Conservation (phyloP, 345 rosid species). For the Sapria himalayana region DNA sequence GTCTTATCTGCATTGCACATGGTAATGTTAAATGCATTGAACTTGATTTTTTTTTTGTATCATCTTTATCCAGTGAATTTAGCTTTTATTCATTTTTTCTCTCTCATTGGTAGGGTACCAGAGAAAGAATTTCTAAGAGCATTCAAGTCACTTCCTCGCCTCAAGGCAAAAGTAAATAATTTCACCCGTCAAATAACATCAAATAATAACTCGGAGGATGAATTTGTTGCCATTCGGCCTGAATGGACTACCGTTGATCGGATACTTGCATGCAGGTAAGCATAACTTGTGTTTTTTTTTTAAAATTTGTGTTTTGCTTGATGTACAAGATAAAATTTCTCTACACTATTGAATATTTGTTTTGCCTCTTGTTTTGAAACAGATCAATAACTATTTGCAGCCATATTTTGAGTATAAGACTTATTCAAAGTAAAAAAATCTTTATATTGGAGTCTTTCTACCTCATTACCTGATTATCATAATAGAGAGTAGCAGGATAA, state of each 20-base stretch:
- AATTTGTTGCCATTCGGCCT: slow-evolving; percentile 71
- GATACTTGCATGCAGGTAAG: slow-evolving; percentile 90
- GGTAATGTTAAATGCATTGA: slow-evolving; percentile 47
- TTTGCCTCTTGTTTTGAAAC: too few relatives aligned
- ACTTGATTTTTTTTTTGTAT: too few relatives aligned
- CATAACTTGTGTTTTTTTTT: too few relatives aligned
- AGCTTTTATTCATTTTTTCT: background rate
- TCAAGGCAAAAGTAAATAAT: slow-evolving; percentile 76
- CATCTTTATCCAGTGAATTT: background rate
- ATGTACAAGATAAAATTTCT: too few relatives aligned
- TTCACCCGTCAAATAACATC: slow-evolving; percentile 62
- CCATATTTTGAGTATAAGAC: too few relatives aligned
- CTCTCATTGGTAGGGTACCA: slow-evolving; percentile 40
- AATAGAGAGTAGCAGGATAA: too few relatives aligned
- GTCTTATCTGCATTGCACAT: slow-evolving; percentile 88
- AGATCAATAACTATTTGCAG: too few relatives aligned
- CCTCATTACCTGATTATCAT: too few relatives aligned
- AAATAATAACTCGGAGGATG: slow-evolving; percentile 55
- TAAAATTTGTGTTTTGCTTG: too few relatives aligned
- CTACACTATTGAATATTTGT: too few relatives aligned
- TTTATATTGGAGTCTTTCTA: too few relatives aligned
- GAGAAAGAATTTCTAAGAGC: slow-evolving; percentile 87
- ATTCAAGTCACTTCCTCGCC: slow-evolving; percentile 75
- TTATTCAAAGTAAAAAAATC: too few relatives aligned
- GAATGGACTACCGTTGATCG: slow-evolving; percentile 99